Base-by-base conservation (phyloP, 805 yeast genomes). In the Kuraishia borneana region DNA sequence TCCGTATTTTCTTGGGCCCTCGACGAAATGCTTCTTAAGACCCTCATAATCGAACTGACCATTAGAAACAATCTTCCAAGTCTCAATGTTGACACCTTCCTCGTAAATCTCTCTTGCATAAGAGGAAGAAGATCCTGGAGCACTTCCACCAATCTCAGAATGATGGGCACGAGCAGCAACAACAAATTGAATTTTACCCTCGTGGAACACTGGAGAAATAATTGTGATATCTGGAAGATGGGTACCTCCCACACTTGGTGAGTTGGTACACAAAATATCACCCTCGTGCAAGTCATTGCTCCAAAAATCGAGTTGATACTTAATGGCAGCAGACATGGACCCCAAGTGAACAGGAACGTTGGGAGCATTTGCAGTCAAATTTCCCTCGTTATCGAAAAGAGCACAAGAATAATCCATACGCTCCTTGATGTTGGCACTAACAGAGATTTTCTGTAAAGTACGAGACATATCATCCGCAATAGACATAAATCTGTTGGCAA, bases 111-210 rank as follows among this genome's bases (percentile, higher is more conserved):
- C 61, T 42, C 65, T 67, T 10, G 78, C 72, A 44, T 69, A 57
- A 3, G 78, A 68, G 17, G 76, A 69, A 60, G 67, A 69, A 1
- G 73, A 64, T 3, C 77, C 77, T 6, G 77, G 74, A 32, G 72
- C 60, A 33, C 72, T 63, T n/a, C 76, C 72, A 27, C 79, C 79
- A 44, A 73, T 72, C 41, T 73, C 79, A 18, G 78, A 71, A 50
- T 73, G 80, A 49, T 73, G 79, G 3, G 76, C 78, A 39, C 79
- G 55, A 2, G 76, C 62, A 4, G 78, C 79, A 14, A 68, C 67
- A 54, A 70, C 69, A 43, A 71, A 72, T 21, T 62, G 56, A 12
- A 69, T 63, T 26, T 59, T 50, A 21, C 61, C 62, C 16, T 68
- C 61, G 36, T 59, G 50, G 40, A 68, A 61, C 2, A 72, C 76